Conservation (phyloP, 2,329 filamentous ascomycete species). For the Ceratocystis ficicola region DNA sequence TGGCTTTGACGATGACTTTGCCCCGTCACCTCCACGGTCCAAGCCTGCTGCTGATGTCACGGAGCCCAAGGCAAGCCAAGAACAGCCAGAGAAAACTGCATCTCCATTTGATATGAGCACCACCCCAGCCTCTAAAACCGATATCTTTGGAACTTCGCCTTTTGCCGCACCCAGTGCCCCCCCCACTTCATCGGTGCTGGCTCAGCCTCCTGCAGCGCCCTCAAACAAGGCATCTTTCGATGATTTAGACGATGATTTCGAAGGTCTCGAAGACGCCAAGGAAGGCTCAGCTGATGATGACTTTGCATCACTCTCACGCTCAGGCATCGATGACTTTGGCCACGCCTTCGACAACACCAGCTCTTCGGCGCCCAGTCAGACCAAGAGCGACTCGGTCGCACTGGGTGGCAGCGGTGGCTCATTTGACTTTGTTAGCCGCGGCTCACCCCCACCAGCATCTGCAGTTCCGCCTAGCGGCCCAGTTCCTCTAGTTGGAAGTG, state of each 20-base stretch:
- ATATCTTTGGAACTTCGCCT: conserved; percentile 32
- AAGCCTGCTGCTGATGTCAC: conserved; percentile 25
- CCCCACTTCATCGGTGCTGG: conserved; percentile 25
- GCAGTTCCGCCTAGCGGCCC: neutral
- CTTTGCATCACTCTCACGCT: conserved; percentile 61
- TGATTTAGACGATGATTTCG: conserved; percentile 69
- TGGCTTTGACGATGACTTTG: conserved; percentile 90
- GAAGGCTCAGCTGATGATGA: conserved; percentile 70
- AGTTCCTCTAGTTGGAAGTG: too few species aligned
- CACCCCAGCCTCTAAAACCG: conserved; percentile 25
- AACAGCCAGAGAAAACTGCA: neutral
- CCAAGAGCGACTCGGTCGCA: conserved; percentile 41
- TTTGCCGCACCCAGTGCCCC: conserved; percentile 24
- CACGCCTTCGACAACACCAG: conserved; percentile 68
- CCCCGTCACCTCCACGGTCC: conserved; percentile 43
- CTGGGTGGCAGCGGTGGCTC: conserved; percentile 44
- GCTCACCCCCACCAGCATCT: conserved; percentile 25
- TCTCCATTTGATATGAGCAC: conserved; percentile 14
- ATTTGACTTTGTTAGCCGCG: conserved; percentile 44
- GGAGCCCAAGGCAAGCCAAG: conserved; percentile 26
- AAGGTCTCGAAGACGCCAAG: conserved; percentile 71
- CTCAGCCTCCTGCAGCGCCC: conserved; percentile 27
- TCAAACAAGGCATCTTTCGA: conserved; percentile 49
- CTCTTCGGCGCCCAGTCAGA: conserved; percentile 43
- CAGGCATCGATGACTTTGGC: conserved; percentile 66